These are phyloP conservation scores for Trebouxia sp. DNA, from an alignment of 139 green algal species.

Conservation along the genomic window DNA sequence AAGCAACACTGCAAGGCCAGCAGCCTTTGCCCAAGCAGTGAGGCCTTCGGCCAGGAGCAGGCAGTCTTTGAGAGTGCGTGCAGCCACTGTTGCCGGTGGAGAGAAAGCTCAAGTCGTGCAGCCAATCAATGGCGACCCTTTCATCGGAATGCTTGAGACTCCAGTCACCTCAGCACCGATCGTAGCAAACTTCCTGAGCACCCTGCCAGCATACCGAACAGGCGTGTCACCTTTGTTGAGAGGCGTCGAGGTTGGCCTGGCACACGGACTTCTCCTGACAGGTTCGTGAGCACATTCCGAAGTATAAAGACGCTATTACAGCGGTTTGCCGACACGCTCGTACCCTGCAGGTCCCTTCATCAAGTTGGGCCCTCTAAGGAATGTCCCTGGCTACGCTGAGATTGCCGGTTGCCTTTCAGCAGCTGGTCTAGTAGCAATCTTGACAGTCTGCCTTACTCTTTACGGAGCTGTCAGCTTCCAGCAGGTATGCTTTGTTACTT, in stretches of 20 bases:
- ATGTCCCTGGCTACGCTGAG: slow-evolving; percentile 76
- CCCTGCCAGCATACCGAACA: slow-evolving; percentile 95
- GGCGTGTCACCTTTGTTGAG: slow-evolving; percentile 90
- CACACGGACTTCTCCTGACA: slow-evolving; percentile 93
- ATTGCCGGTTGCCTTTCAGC: slow-evolving; percentile 83
- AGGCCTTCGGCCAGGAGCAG: slow-evolving; percentile 15
- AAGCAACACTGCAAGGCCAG: neutral
- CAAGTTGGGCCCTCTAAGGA: slow-evolving; percentile 90
- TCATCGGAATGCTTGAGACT: slow-evolving; percentile 97
- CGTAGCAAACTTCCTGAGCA: slow-evolving; percentile 91
- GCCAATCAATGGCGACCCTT: slow-evolving; percentile 96
- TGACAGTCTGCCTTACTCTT: slow-evolving; percentile 86
- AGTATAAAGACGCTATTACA: neutral
- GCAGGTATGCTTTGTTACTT: slow-evolving; percentile 22
- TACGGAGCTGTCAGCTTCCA: slow-evolving; percentile 95
- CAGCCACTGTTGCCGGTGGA: neutral
- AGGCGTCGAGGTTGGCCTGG: slow-evolving; percentile 97
- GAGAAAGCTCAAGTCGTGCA: slow-evolving; percentile 75
- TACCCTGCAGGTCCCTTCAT: slow-evolving; percentile 89
- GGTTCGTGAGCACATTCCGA: slow-evolving; percentile 31
- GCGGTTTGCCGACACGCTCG: neutral
- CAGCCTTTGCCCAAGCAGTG: slow-evolving; percentile 2
- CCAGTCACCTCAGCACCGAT: slow-evolving; percentile 92
- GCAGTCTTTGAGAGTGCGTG: neutral
- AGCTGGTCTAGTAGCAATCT: slow-evolving; percentile 91